Percentiles rank a stretch among this genome's conserved stretches.
Conservation (phyloP, 2,329 filamentous ascomycete genomes). For the Alternaria ventricosa region DNA sequence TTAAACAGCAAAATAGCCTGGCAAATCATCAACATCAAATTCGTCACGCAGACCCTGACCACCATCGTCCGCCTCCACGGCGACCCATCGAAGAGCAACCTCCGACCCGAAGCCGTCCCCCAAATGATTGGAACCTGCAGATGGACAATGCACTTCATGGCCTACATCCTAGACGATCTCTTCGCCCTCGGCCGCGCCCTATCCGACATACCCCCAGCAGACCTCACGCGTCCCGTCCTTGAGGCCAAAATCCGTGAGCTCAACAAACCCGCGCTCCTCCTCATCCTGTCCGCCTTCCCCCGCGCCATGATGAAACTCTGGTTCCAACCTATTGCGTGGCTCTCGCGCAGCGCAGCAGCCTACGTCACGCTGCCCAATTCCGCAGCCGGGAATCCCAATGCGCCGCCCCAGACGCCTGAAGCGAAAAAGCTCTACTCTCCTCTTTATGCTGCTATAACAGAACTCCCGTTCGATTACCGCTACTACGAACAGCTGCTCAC, state of each 20-base stretch:
- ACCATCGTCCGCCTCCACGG: slow-evolving; percentile 57
- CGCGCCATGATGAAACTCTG: slow-evolving; percentile 48
- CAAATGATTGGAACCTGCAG: slow-evolving; percentile 70
- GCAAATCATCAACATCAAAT: slow-evolving; percentile 76
- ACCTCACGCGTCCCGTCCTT: slow-evolving; percentile 48
- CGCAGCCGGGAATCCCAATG: slow-evolving; percentile 39
- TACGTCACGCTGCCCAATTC: slow-evolving; percentile 45
- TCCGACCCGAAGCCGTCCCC: slow-evolving; percentile 43
- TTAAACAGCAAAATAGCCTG: slow-evolving; percentile 77
- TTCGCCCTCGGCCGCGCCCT: slow-evolving; percentile 36
- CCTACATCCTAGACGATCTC: slow-evolving; percentile 63
- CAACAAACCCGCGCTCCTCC: slow-evolving; percentile 44
- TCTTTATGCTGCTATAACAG: slow-evolving; percentile 37
- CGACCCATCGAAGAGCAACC: slow-evolving; percentile 56
- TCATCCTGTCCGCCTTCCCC: slow-evolving; percentile 45
- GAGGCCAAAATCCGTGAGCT: slow-evolving; percentile 35
- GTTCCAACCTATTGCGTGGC: slow-evolving; percentile 41
- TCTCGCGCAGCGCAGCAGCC: slow-evolving; percentile 32
- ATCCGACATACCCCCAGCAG: slow-evolving; percentile 23
- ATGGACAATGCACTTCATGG: slow-evolving; percentile 75
- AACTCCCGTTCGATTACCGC: slow-evolving; percentile 52
- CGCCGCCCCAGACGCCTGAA: slow-evolving; percentile 51
- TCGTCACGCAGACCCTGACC: slow-evolving; percentile 67
- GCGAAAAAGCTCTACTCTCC: slow-evolving; percentile 55
- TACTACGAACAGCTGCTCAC: slow-evolving; percentile 57